Base-by-base conservation (phyloP, 1,139 yeast species). In the Diutina mesorugosa region DNA sequence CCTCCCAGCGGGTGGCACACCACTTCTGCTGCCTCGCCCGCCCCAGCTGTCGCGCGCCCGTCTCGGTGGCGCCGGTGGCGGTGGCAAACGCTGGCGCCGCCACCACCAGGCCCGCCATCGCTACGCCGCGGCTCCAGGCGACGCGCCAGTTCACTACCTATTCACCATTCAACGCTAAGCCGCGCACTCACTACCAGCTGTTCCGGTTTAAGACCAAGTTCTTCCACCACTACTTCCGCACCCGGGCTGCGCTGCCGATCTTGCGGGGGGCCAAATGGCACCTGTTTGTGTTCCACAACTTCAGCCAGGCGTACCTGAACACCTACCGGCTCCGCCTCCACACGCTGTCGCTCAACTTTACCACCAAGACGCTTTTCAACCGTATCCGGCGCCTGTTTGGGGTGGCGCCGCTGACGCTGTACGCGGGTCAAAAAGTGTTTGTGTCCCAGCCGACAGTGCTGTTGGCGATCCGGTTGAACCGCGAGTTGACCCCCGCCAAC, bases 401-500 rank as follows among this genome's bases (percentile, higher is more conserved):
- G 4, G 45, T 50, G 6, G 12, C 18, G 21, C 38, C 38, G 18
- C 10, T 10, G 12, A 3, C 16, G 12, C n/a, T 14, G 35, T 7
- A 9, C 16, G 14, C 16, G 18, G 26, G 26, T 6, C 14, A 32
- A 7, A 41, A 41, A 21, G 28, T 45, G 26, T 52, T 45, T 26
- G 14, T 41, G 32, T 53, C 52, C 14, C 41, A 41, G 10, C 54
- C 55, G 41, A 47, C 51, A 12, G 57, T 58, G 21, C 58, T 60
- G 12, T 21, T 59, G 45, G 29, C 58, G 21, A 56, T 61, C 46
- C 59, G 64, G 18, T 46, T 57, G 59, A 58, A 60, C 61, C 66
- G 65, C 58, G 73, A 71, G 63, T 71, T 69, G 67, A 71, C 68
- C 56, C 69, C 72, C 56, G 66, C 60, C 57, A 67, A 72, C 64